Percentiles rank a stretch among this genome's conserved stretches.
phyloP scores from a whole-genome alignment of 129 eudicot species.

The Flaveria ramosissima region DNA sequence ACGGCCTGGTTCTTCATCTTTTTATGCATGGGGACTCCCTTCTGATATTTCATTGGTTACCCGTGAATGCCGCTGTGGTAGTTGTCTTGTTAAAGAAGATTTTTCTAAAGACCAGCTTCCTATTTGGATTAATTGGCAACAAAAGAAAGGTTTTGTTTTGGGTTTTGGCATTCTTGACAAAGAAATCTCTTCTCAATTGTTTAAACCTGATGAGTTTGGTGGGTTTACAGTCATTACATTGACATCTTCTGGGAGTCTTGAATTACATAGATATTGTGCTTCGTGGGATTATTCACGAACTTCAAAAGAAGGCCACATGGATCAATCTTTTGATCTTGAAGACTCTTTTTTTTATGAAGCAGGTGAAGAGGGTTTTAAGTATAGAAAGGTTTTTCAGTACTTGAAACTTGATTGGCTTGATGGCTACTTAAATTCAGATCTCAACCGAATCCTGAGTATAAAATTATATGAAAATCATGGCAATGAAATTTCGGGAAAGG shows the following conservation, averaged over 20 bases:
- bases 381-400: constrained; percentile 40
- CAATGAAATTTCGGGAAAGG: constrained; percentile 13
- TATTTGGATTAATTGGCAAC: constrained; percentile 82
- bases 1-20: constrained; percentile 32
- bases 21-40: constrained; percentile 83
- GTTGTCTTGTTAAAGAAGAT: constrained; percentile 67
- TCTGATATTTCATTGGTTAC: constrained; percentile 50
- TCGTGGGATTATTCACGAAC: constrained; percentile 43
- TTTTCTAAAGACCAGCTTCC: constrained; percentile 55
- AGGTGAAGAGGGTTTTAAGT: constrained; percentile 40
- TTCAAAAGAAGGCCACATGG: constrained; percentile 40
- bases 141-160: constrained; percentile 59
- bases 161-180: constrained; percentile 65
- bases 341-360: constrained; percentile 46
- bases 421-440: constrained; percentile 42
- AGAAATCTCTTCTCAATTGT: constrained; percentile 41
- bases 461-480: constrained; percentile 19
- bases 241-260: constrained; percentile 71
- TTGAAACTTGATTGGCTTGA: constrained; percentile 49
- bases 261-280: constrained; percentile 58
- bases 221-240: constrained; percentile 66
- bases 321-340: constrained; percentile 29
- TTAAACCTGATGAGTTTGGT: constrained; percentile 43
- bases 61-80: constrained; percentile 61
- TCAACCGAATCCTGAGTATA: constrained; percentile 30